phyloP scores from a whole-genome alignment of 345 rosid species.

The Gossypium stocksii region DNA sequence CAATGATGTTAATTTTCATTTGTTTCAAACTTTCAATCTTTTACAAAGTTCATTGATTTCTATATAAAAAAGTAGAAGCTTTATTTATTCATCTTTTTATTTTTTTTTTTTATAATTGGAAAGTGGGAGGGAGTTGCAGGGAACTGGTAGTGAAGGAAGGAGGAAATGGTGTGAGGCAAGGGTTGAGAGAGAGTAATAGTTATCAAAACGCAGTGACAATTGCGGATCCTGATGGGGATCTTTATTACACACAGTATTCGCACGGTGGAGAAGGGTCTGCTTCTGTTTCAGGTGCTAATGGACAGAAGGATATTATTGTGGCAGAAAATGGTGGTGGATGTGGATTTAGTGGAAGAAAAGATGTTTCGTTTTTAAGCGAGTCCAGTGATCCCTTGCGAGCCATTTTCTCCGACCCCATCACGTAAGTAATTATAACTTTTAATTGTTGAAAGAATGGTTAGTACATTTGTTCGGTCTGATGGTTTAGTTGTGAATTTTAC shows the following conservation, averaged over 20 bases:
- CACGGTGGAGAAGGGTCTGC: conserved; percentile 41
- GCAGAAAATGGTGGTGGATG: conserved; percentile 46
- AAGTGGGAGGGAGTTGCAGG: conserved; percentile 23
- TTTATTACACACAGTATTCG: conserved; percentile 46
- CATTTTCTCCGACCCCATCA: conserved; percentile 72
- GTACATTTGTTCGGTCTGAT: not conserved
- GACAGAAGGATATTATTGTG: conserved; percentile 49
- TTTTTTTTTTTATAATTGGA: not conserved
- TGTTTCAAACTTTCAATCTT: no score
- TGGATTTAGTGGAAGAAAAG: conserved; percentile 76
- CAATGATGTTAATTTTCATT: no score
- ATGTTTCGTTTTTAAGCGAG: conserved; percentile 37
- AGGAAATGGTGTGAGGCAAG: conserved; percentile 23
- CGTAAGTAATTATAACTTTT: conserved; percentile 41
- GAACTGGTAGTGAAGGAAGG: conserved; percentile 47
- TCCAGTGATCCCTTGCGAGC: conserved; percentile 68
- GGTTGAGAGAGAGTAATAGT: conserved; percentile 21
- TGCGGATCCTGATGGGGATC: conserved; percentile 52
- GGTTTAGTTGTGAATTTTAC: not conserved
- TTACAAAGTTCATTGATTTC: not conserved
- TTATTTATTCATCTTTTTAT: not conserved
- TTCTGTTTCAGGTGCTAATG: conserved; percentile 32
- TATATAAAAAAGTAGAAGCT: not conserved
- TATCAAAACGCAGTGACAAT: conserved; percentile 35
- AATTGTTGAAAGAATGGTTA: not conserved